Percentiles rank a stretch among this genome's conserved stretches.
Conservation (phyloP, 306 rosid genomes). For the Senna tora region DNA sequence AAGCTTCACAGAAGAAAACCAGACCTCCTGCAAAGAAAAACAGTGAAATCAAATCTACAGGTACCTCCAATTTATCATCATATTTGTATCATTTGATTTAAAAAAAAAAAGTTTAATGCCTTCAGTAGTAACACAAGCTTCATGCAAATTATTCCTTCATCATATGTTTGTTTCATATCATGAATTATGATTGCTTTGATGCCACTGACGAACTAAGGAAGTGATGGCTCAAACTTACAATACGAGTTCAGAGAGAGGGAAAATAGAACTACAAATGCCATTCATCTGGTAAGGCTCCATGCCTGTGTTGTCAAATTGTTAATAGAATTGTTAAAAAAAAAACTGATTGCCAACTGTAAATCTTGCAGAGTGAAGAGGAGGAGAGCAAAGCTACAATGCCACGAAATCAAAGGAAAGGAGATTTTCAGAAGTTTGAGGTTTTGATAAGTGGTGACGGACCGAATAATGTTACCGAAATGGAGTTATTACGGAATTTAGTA, state of each 20-base stretch:
- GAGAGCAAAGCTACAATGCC: conserved; percentile 13
- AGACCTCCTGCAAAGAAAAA: conserved; percentile 27
- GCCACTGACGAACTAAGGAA: conserved; percentile 36
- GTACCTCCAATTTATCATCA: conserved; percentile 25
- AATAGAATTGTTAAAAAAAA: not conserved
- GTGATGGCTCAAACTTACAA: conserved; percentile 31
- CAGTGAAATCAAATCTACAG: conserved; percentile 18
- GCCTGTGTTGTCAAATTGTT: not conserved
- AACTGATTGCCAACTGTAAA: not conserved
- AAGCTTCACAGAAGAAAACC: conserved; percentile 36
- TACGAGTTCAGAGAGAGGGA: conserved; percentile 32
- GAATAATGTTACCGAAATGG: conserved; percentile 29
- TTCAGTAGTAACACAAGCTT: not conserved
- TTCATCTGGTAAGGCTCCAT: conserved; percentile 3
- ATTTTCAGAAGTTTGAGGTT: conserved; percentile 20
- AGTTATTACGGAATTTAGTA: conserved; percentile 34
- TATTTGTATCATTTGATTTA: not conserved
- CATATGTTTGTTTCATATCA: conserved; percentile 3
- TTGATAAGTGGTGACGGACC: conserved; percentile 7
- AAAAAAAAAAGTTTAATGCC: not conserved
- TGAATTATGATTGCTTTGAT: conserved; percentile 2
- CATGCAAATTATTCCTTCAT: not conserved
- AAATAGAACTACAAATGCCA: conserved; percentile 21
- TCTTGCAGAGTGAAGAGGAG: conserved; percentile 40
- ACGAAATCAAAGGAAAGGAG: not conserved